A percentile compares a stretch with the other conserved stretches of the same genome.
Evolutionary conservation across 345 rosid species (phyloP).

Genomic region (Eucalyptus cladocalyx): DNA sequence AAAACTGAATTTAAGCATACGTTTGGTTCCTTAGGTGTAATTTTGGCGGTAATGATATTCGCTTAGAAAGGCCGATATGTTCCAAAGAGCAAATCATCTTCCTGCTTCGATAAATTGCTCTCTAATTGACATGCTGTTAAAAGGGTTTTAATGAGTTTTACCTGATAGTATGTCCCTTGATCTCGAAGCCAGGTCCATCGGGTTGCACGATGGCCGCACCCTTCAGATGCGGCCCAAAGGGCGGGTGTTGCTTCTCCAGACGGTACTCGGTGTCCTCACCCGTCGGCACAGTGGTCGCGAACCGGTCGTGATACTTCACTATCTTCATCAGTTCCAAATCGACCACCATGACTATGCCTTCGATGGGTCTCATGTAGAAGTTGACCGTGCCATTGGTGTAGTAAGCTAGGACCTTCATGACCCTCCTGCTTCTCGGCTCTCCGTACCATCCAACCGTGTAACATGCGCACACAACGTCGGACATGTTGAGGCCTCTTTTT

Average conservation of each 20-base stretch:
- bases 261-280: slow-evolving; percentile 54
- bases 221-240: slow-evolving; percentile 1
- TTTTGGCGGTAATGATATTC: too few relatives aligned
- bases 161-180: not conserved
- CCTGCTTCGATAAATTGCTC: too few relatives aligned
- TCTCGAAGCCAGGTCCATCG: not conserved
- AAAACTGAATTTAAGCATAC: too few relatives aligned
- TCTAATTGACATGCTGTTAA: too few relatives aligned
- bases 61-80: too few relatives aligned
- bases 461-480: slow-evolving; percentile 53
- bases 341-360: not conserved
- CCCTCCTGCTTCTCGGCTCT: not conserved
- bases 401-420: not conserved
- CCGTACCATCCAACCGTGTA: slow-evolving; percentile 69
- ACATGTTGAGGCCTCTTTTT: slow-evolving; percentile 31
- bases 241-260: slow-evolving; percentile 3
- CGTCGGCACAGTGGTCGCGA: slow-evolving; percentile 29
- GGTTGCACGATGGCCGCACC: not conserved
- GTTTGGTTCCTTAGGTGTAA: too few relatives aligned
- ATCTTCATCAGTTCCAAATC: not conserved
- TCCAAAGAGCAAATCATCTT: too few relatives aligned
- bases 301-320: not conserved
- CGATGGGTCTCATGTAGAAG: not conserved
- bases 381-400: not conserved
- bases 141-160: not conserved